phyloP scores from a whole-genome alignment of 2,329 filamentous ascomycete species.

The Phaeoacremonium minimum region DNA sequence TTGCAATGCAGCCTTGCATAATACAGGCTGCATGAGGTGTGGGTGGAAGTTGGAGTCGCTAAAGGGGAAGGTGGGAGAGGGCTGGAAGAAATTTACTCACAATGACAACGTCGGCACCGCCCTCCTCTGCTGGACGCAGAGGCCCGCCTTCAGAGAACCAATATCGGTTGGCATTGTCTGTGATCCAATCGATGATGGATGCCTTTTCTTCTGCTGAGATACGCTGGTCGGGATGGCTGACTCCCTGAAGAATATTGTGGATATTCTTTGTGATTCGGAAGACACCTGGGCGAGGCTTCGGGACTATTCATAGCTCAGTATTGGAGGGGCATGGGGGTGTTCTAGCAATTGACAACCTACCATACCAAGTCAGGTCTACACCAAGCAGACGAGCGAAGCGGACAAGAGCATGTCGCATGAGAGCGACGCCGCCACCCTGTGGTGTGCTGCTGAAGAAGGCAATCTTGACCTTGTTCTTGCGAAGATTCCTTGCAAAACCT shows the following conservation, averaged over 20 bases:
- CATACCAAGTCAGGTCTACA: constrained; percentile 71
- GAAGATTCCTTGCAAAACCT: constrained; percentile 59
- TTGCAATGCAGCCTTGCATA: background rate
- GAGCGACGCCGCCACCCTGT: constrained; percentile 76
- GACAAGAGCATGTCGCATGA: constrained; percentile 77
- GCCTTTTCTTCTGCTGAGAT: constrained; percentile 58
- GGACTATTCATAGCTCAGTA: constrained; percentile 58
- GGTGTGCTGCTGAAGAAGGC: constrained; percentile 79
- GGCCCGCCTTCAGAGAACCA: constrained; percentile 69
- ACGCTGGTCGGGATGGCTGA: constrained; percentile 60
- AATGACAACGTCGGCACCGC: constrained; percentile 72
- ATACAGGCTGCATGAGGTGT: constrained; percentile 9
- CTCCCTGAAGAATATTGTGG: constrained; percentile 84
- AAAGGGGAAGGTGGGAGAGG: constrained; percentile 6
- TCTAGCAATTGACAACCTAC: too few species aligned
- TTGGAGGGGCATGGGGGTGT: too few species aligned
- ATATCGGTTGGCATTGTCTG: constrained; percentile 68
- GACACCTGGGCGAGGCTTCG: constrained; percentile 73
- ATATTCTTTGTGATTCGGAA: constrained; percentile 84
- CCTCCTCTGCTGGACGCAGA: constrained; percentile 57
- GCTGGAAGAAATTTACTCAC: constrained; percentile 28
- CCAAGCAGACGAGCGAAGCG: constrained; percentile 64
- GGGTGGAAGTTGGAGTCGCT: constrained; percentile 2
- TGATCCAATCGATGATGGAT: constrained; percentile 67
- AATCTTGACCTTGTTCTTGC: constrained; percentile 60